phyloP scores from a whole-genome alignment of 1,284 basidiomycete genomes.

The Cryptococcus neoformans region DNA sequence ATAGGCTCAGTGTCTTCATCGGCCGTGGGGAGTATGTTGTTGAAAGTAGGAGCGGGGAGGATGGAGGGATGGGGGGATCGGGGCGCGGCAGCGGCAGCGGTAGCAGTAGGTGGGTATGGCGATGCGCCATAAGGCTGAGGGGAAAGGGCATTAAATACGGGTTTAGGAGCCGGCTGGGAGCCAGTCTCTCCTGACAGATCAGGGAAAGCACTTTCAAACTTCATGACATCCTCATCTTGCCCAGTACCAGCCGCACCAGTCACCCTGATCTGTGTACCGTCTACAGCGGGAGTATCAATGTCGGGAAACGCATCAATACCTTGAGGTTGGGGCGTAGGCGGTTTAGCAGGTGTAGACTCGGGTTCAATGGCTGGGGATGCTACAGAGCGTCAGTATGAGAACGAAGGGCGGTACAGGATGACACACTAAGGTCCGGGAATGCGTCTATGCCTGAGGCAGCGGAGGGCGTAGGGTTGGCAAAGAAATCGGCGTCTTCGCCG shows the following conservation, averaged over 20 bases:
- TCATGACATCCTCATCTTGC: slow-evolving; percentile 69
- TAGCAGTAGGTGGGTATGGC: slow-evolving; percentile 44
- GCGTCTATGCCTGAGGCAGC: slow-evolving; percentile 37
- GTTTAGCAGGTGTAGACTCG: slow-evolving; percentile 13
- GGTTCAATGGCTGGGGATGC: slow-evolving; percentile 10
- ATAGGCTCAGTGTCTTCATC: slow-evolving; percentile 90
- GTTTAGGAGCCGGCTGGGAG: slow-evolving; percentile 26
- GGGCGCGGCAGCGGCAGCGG: slow-evolving; percentile 56
- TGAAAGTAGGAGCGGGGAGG: slow-evolving; percentile 56
- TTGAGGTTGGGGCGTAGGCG: slow-evolving; percentile 18
- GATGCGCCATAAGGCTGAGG: slow-evolving; percentile 46
- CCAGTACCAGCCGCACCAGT: slow-evolving; percentile 58
- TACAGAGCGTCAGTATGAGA: not conserved
- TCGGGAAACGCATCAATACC: slow-evolving; percentile 69
- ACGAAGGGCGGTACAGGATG: not conserved
- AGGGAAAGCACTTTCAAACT: slow-evolving; percentile 89
- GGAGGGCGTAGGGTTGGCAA: slow-evolving; percentile 36
- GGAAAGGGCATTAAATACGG: slow-evolving; percentile 44
- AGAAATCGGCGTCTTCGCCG: slow-evolving; percentile 49
- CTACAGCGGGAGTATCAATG: slow-evolving; percentile 36
- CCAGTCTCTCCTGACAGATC: slow-evolving; percentile 61
- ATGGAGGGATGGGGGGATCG: slow-evolving; percentile 56
- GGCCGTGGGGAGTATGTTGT: slow-evolving; percentile 38
- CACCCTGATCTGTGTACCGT: slow-evolving; percentile 60
- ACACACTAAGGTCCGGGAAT: slow-evolving; percentile 38